Base-by-base conservation (phyloP, 2,329 filamentous ascomycete species). In the Phaeosphaeriaceae sp. region DNA sequence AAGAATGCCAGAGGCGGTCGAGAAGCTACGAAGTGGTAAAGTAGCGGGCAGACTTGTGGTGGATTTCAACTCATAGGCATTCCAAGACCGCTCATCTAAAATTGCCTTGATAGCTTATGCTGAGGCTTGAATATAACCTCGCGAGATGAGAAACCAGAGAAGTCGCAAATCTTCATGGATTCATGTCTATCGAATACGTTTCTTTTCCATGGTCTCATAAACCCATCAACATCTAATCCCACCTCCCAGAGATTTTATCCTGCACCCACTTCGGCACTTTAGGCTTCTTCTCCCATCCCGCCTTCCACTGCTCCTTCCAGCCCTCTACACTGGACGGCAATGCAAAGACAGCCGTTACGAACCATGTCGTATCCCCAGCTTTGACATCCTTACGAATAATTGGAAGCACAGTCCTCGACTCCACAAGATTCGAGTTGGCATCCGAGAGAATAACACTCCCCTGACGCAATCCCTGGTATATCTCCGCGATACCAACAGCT, bases 381-480 rank as follows among this genome's bases (percentile, higher is more conserved):
- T 79, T 79, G 36, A 93, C 73, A 24, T 86, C 87, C 61, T 85
- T 82, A 70, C 88, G 85, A 68, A 93, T 76, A 27, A 88, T 88
- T 22, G 91, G 91, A 65, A 93, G 85, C 44, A 90, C 83, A 3
- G 89, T 92, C 57, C 91, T 81, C 57, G 88, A 87, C 78, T 92
- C 88, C 2, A 92, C 82, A 33, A 93, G 78, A 76, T 93, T 93
- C 48, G 88, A 90, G 78, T 93, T 93, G 7, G 91, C 90, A 72
- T 93, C 91, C 11, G 90, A 89, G 56, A 92, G 88, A 48, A 93
- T 86, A 24, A 92, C 81, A 71, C 85, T 88, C 2, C 90, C 90
- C 53, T 76, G 78, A 20, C 89, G 81, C 13, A 69, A 60, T 20
- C 59, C 67, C 6, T 75, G 66, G 17, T 69, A 68, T 41, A 84